Percentiles rank a stretch among this genome's conserved stretches.
phyloP scores from a whole-genome alignment of 768 basidiomycete genomes.

The Daedaleopsis sinensis region DNA sequence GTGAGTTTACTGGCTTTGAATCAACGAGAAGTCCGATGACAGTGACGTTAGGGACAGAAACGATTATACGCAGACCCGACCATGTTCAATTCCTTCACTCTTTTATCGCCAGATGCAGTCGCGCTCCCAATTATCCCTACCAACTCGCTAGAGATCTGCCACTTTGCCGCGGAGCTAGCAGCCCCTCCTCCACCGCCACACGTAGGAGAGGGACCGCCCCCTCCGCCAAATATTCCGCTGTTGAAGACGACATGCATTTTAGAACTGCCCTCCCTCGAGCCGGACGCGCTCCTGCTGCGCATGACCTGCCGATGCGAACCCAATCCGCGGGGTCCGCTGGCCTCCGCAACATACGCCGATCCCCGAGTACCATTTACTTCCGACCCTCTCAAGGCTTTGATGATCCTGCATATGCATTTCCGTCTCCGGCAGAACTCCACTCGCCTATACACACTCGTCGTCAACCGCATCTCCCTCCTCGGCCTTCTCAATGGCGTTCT shows the following conservation, averaged over 20 bases:
- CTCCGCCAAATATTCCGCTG: not conserved
- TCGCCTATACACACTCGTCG: slow-evolving; percentile 26
- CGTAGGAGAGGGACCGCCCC: not conserved
- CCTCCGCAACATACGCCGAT: slow-evolving; percentile 5
- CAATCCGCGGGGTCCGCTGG: slow-evolving; percentile 17
- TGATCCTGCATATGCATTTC: slow-evolving; percentile 24
- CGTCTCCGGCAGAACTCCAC: slow-evolving; percentile 4
- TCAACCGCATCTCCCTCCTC: slow-evolving; percentile 27
- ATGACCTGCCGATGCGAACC: slow-evolving; percentile 34
- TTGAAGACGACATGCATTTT: slow-evolving; percentile 21
- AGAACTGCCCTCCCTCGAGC: slow-evolving; percentile 22
- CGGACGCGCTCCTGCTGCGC: slow-evolving; percentile 18
- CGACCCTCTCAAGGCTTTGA: slow-evolving; percentile 25
- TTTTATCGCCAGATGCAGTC: slow-evolving; percentile 29
- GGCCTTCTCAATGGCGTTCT: slow-evolving; percentile 1
- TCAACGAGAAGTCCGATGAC: not conserved
- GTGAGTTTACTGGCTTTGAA: slow-evolving; percentile 20
- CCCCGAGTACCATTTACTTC: slow-evolving; percentile 23
- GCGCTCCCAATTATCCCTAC: slow-evolving; percentile 28
- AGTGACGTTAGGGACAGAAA: slow-evolving; percentile 13
- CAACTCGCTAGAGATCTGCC: slow-evolving; percentile 28
- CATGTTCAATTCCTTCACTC: slow-evolving; percentile 29
- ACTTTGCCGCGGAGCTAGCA: slow-evolving; percentile 7
- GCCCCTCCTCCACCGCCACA: not conserved
- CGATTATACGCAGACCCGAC: slow-evolving; percentile 13